Percentiles rank a stretch among this genome's conserved stretches.
phyloP scores from a whole-genome alignment of 495 filamentous ascomycete genomes.

The Tuber microsphaerosporum region DNA sequence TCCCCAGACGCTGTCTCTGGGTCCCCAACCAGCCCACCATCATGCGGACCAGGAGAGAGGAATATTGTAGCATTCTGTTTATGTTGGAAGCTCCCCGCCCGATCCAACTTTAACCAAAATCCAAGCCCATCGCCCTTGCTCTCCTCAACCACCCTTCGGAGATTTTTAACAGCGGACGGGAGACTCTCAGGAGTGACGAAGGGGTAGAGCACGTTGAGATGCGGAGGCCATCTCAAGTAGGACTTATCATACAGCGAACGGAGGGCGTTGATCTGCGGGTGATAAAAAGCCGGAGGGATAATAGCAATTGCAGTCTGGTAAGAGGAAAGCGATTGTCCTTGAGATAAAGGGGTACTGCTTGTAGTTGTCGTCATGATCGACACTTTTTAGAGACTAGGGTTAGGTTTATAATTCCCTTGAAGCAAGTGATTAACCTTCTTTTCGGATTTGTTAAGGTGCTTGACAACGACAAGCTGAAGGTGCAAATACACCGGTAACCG shows the following conservation, averaged over 20 bases:
- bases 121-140: slow-evolving; percentile 8
- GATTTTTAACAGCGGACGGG: slow-evolving; percentile 32
- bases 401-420: background rate
- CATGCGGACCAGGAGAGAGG: slow-evolving; percentile 35
- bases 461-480: background rate
- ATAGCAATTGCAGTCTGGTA: slow-evolving; percentile 36
- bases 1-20: slow-evolving; percentile 22
- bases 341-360: background rate
- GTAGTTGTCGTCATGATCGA: background rate
- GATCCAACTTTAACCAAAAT: slow-evolving; percentile 41
- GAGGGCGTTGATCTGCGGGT: slow-evolving; percentile 45
- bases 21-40: slow-evolving; percentile 16
- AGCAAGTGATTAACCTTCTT: background rate
- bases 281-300: slow-evolving; percentile 29
- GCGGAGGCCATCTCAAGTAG: slow-evolving; percentile 54
- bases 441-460: background rate
- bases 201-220: slow-evolving; percentile 56
- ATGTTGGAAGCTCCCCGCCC: slow-evolving; percentile 45
- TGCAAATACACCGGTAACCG: background rate
- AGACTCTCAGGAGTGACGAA: slow-evolving; percentile 48
- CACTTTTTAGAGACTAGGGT: background rate
- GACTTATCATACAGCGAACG: slow-evolving; percentile 52
- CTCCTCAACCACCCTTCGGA: slow-evolving; percentile 19
- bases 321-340: slow-evolving; percentile 13
- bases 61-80: slow-evolving; percentile 47